Evolutionary conservation across 495 filamentous ascomycete genomes (phyloP).

Genomic region (Aspergillus diversus): DNA sequence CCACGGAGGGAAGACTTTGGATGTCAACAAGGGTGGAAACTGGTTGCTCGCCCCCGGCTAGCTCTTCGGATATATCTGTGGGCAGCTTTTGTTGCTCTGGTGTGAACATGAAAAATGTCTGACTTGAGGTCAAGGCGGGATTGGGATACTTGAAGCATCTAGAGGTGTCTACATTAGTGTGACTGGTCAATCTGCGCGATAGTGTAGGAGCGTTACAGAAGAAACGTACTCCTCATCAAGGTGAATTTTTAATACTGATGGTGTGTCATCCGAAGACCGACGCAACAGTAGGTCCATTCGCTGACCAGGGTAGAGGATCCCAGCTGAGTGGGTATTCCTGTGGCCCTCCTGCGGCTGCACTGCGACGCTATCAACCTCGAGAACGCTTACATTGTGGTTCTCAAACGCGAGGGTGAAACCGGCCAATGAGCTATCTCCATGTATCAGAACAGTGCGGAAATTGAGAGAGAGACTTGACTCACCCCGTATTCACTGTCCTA

Average conservation of each 20-base stretch:
- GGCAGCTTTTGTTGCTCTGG: slow-evolving; percentile 1
- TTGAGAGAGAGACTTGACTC: background rate
- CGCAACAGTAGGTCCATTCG: slow-evolving; percentile 50
- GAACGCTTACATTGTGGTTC: slow-evolving; percentile 32
- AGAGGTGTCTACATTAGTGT: slow-evolving; percentile 3
- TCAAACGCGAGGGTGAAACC: slow-evolving; percentile 44
- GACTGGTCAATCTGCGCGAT: too few relatives aligned
- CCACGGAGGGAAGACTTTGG: slow-evolving; percentile 31
- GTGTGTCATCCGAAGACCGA: slow-evolving; percentile 13
- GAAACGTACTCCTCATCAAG: slow-evolving; percentile 47
- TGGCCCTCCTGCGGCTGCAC: slow-evolving; percentile 24
- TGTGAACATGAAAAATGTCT: slow-evolving; percentile 40
- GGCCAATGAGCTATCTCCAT: slow-evolving; percentile 39
- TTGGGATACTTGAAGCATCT: slow-evolving; percentile 55
- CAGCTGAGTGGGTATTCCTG: slow-evolving; percentile 33
- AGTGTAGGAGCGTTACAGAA: too few relatives aligned
- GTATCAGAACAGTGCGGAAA: background rate
- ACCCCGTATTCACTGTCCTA: slow-evolving; percentile 48
- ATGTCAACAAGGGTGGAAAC: slow-evolving; percentile 25
- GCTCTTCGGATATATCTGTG: slow-evolving; percentile 5
- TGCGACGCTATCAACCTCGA: slow-evolving; percentile 48
- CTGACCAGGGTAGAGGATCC: slow-evolving; percentile 54
- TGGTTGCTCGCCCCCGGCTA: background rate
- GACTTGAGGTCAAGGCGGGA: slow-evolving; percentile 43
- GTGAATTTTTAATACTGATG: slow-evolving; percentile 36